phyloP scores from a whole-genome alignment of 2,329 filamentous ascomycete species.

The Hortaea sp. region DNA sequence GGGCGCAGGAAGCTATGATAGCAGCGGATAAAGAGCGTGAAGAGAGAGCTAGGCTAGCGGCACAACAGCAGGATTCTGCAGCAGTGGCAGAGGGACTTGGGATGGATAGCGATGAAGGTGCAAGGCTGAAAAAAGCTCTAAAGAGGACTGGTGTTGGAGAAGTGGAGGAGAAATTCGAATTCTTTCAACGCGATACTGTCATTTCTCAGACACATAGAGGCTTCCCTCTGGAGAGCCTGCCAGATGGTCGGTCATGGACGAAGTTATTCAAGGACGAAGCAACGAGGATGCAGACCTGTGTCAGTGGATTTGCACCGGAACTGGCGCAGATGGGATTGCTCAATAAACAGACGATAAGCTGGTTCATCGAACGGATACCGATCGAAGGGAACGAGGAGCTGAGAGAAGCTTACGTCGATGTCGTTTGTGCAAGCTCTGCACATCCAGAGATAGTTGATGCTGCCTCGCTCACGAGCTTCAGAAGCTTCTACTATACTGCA shows the following conservation, averaged over 20 bases:
- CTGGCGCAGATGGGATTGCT: slow-evolving; percentile 28
- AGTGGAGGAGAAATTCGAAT: slow-evolving; percentile 45
- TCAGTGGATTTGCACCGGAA: slow-evolving; percentile 31
- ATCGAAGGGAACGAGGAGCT: slow-evolving; percentile 25
- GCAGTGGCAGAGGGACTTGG: slow-evolving; percentile 32
- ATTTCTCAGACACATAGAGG: slow-evolving; percentile 1
- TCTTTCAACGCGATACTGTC: slow-evolving; percentile 34
- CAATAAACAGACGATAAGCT: slow-evolving; percentile 29
- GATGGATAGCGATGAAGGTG: slow-evolving; percentile 31
- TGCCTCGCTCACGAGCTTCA: neutral
- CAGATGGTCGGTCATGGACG: slow-evolving; percentile 23
- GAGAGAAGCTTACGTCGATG: slow-evolving; percentile 25
- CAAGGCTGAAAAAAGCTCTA: slow-evolving; percentile 48
- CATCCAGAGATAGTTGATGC: neutral
- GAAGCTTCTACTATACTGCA: neutral
- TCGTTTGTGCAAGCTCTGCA: neutral
- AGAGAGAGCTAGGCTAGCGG: neutral
- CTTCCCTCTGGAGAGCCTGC: slow-evolving; percentile 22
- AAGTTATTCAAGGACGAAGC: slow-evolving; percentile 22
- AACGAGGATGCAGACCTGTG: slow-evolving; percentile 30
- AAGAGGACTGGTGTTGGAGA: slow-evolving; percentile 50
- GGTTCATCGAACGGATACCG: slow-evolving; percentile 32
- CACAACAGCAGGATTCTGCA: slow-evolving; percentile 3
- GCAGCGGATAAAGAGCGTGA: neutral
- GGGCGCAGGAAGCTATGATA: slow-evolving; percentile 7